These are phyloP conservation scores for Rhexocercosporidium sp. DNA, from an alignment of 2,329 filamentous ascomycete genomes.

Conservation along the genomic window DNA sequence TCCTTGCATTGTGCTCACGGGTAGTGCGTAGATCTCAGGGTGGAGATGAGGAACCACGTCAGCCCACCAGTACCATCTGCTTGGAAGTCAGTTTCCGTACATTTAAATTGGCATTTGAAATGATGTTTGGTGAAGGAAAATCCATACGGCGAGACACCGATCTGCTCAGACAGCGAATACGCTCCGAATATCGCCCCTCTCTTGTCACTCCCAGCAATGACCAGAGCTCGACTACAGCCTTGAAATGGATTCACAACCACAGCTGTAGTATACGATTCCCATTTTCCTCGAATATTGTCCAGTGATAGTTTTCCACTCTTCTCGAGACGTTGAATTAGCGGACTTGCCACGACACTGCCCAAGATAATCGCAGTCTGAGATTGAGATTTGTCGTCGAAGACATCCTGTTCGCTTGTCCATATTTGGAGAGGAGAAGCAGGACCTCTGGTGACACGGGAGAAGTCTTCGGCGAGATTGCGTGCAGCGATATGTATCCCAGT, in stretches of 20 bases:
- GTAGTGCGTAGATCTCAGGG: constrained; percentile 51
- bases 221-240: constrained; percentile 60
- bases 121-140: not conserved
- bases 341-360: constrained; percentile 68
- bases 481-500: constrained; percentile 70
- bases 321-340: constrained; percentile 62
- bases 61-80: constrained; percentile 63
- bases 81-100: constrained; percentile 44
- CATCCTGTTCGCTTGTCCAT: constrained; percentile 7
- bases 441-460: constrained; percentile 71
- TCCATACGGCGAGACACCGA: constrained; percentile 59
- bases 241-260: constrained; percentile 61
- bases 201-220: constrained; percentile 70
- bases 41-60: constrained; percentile 54
- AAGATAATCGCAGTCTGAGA: constrained; percentile 60
- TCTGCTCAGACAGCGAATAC: constrained; percentile 65
- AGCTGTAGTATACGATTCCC: constrained; percentile 68
- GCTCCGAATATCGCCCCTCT: constrained; percentile 70
- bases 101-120: not conserved
- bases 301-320: constrained; percentile 60
- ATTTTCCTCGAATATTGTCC: constrained; percentile 61
- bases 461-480: constrained; percentile 67
- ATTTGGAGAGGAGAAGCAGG: constrained; percentile 19
- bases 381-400: not conserved
- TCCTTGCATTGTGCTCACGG: constrained; percentile 50